These are phyloP conservation scores for Butyriboletus appendiculatus DNA, from an alignment of 1,284 basidiomycete genomes.

Conservation along the genomic window DNA sequence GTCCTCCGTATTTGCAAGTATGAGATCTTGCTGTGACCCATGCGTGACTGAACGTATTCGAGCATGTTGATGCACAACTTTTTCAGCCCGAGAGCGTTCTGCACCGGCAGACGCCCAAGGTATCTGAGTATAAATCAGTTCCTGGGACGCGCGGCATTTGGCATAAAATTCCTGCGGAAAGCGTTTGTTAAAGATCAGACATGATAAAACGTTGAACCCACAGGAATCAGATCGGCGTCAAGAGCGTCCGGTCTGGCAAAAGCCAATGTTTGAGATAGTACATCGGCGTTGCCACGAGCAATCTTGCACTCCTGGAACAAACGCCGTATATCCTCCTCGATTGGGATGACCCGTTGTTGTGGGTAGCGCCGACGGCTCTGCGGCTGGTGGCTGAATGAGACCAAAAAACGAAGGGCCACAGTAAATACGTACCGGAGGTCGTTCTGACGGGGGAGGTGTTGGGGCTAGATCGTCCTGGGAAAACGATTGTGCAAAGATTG, in stretches of 20 bases:
- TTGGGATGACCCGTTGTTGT: conserved; percentile 60
- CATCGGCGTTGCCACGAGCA: conserved; percentile 66
- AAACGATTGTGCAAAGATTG: conserved; percentile 26
- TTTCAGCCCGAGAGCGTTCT: conserved; percentile 54
- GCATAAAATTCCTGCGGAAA: conserved; percentile 64
- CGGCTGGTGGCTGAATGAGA: background rate
- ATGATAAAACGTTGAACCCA: conserved; percentile 30
- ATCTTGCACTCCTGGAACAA: conserved; percentile 80
- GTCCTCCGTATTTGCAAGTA: conserved; percentile 32
- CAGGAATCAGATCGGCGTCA: conserved; percentile 61
- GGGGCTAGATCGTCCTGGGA: conserved; percentile 25
- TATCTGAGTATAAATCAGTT: conserved; percentile 73
- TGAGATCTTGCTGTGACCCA: conserved; percentile 22
- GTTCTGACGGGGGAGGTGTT: conserved; percentile 22
- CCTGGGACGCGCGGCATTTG: conserved; percentile 72
- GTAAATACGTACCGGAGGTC: conserved; percentile 18
- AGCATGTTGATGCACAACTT: conserved; percentile 3
- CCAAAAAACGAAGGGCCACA: too few species aligned
- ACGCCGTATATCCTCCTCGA: conserved; percentile 74
- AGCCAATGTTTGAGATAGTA: conserved; percentile 65
- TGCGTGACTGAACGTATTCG: conserved; percentile 27
- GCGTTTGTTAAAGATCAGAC: conserved; percentile 1
- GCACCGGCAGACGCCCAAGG: conserved; percentile 78
- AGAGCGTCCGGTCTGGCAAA: conserved; percentile 68
- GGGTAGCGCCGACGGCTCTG: conserved; percentile 19